These are phyloP conservation scores for Cordyceps tenuipes DNA, from an alignment of 2,329 filamentous ascomycete genomes.

Conservation along the genomic window DNA sequence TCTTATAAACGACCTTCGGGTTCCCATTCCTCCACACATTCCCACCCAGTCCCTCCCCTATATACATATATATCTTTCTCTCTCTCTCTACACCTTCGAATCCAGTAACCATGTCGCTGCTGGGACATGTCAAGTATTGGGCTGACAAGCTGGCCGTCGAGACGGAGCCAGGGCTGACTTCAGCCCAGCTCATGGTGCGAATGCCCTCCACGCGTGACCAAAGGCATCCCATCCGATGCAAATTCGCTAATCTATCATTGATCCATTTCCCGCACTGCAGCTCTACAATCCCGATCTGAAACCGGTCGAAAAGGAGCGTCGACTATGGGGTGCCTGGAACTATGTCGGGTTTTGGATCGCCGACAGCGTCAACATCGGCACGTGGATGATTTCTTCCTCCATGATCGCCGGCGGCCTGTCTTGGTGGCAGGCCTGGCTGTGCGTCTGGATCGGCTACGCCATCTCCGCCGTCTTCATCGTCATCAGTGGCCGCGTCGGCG, in stretches of 20 bases:
- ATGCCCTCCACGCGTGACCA: neutral
- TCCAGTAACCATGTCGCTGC: conserved; percentile 9
- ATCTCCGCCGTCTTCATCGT: conserved; percentile 70
- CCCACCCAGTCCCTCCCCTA: neutral
- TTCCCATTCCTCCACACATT: neutral
- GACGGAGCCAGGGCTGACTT: conserved; percentile 67
- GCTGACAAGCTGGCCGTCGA: conserved; percentile 61
- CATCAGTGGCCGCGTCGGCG: conserved; percentile 73
- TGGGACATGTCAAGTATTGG: conserved; percentile 33
- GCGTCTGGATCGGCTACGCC: conserved; percentile 78
- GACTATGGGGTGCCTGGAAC: conserved; percentile 81
- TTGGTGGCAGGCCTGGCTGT: conserved; percentile 91
- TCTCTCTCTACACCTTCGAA: neutral
- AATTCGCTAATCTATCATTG: neutral
- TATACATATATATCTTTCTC: too few relatives aligned
- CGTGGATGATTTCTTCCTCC: conserved; percentile 86
- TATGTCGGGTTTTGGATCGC: conserved; percentile 85
- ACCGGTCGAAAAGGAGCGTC: conserved; percentile 67
- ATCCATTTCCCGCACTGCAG: conserved; percentile 24
- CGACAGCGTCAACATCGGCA: conserved; percentile 83
- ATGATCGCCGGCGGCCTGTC: conserved; percentile 72
- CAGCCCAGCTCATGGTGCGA: conserved; percentile 67
- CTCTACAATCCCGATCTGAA: conserved; percentile 79
- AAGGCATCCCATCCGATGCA: neutral
- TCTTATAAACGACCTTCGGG: neutral